Base-by-base conservation (phyloP, 192 early-diverging fungal species). In the Umbelopsis ramanniana region DNA sequence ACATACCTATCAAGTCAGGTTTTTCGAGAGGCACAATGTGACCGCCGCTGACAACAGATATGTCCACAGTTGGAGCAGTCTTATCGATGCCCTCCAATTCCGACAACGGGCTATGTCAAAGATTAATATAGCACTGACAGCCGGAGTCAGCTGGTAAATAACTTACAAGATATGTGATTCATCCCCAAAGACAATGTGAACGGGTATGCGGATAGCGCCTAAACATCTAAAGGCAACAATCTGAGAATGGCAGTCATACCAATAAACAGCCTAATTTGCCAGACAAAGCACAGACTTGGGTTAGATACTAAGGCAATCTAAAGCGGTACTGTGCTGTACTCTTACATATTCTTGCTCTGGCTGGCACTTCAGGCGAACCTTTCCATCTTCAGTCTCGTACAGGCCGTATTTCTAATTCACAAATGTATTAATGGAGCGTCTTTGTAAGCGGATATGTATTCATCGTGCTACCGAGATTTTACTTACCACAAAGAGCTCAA, bases 401-500 rank as follows among this genome's bases (percentile, higher is more conserved):
- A 85, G 68, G 14, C 81, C 85, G 57, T 80, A 76, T 67, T 85
- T 66, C 85, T 86, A 68, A 6, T 14, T 11, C 6, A 57, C 37
- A 29, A 69, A 52, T 24, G 37, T 22, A 47, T 66, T 38, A 19
- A 33, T 38, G 43, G 46, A 12, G 53, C 52, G 6, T 1, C 5
- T 38, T 15, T 67, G 26, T 33, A 73, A 60, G 33, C 2, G 52
- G 2, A 6, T 21, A 11, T 8, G n/a, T 50, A 50, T 17, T 50
- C 40, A 43, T 2, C 17, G 9, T 19, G 15, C n/a, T 50, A 50
- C 1, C 48, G 17, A n/a, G n/a, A 21, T 17, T n/a, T n/a, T 52
- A 47, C 79, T 71, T 83, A 89, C 88, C 21, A 90, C 43, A 70
- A 85, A 86, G 12, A 84, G 48, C 17, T 89, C 77, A 22, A 89